A percentile compares a stretch with the other conserved stretches of the same genome.
Conservation (phyloP, 192 early-diverging fungal genomes). For the Linnemannia hyalina region DNA sequence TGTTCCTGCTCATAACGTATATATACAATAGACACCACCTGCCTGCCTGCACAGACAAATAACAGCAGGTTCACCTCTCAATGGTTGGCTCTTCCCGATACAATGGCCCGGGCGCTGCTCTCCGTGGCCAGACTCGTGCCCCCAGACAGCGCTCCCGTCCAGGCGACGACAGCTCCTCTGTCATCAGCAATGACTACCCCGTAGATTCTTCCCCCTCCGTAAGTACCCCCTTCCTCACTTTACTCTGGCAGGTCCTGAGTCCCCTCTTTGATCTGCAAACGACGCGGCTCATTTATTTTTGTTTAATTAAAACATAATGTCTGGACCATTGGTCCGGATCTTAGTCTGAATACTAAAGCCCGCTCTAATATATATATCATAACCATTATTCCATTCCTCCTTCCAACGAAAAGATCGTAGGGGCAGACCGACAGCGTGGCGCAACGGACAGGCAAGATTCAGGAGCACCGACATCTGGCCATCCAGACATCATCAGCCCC, state of each 20-base stretch:
- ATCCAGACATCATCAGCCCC: conserved; percentile 15
- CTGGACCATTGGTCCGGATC: not conserved
- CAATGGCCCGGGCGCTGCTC: conserved; percentile 51
- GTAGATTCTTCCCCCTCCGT: not conserved
- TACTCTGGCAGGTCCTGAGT: not conserved
- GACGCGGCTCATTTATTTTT: not conserved
- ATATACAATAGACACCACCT: not conserved
- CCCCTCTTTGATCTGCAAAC: not conserved
- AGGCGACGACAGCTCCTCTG: conserved; percentile 6
- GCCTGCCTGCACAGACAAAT: too few relatives aligned
- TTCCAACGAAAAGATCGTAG: not conserved
- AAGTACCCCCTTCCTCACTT: not conserved
- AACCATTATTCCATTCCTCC: not conserved
- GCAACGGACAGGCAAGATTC: not conserved
- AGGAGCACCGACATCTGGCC: not conserved
- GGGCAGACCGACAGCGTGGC: not conserved
- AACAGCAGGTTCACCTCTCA: not conserved
- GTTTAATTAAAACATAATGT: not conserved
- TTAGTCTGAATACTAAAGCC: not conserved
- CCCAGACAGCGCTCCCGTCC: conserved; percentile 31
- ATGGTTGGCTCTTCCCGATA: conserved; percentile 28
- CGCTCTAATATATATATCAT: not conserved
- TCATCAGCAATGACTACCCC: not conserved
- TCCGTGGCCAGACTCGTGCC: conserved; percentile 45
- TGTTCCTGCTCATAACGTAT: not conserved